A percentile compares a stretch with the other conserved stretches of the same genome.
Evolutionary conservation across 2,329 filamentous ascomycete genomes (phyloP).

Genomic region (Hysterium pulicare): DNA sequence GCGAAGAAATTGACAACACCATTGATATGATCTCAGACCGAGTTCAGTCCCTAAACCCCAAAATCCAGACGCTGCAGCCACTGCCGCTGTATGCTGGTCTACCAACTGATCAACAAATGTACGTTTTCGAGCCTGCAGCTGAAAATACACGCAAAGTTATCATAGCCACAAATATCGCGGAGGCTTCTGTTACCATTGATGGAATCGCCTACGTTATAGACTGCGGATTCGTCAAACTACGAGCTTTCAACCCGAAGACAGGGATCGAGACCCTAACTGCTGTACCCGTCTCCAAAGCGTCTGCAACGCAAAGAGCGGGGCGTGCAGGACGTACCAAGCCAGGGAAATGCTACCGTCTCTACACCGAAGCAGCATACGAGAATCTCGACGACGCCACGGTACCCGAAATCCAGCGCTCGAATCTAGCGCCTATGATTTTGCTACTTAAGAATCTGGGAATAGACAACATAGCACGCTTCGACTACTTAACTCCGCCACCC

Average conservation of each 20-base stretch:
- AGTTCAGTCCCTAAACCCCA: slow-evolving; percentile 59
- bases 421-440: slow-evolving; percentile 81
- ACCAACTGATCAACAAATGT: slow-evolving; percentile 88
- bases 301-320: slow-evolving; percentile 86
- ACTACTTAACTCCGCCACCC: slow-evolving; percentile 82
- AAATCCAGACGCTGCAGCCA: slow-evolving; percentile 60
- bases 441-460: slow-evolving; percentile 94
- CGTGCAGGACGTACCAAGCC: slow-evolving; percentile 84
- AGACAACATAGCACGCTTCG: slow-evolving; percentile 88
- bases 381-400: slow-evolving; percentile 67
- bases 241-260: slow-evolving; percentile 77
- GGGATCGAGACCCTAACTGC: slow-evolving; percentile 85
- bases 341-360: slow-evolving; percentile 92
- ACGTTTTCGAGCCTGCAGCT: slow-evolving; percentile 81
- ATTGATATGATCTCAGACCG: slow-evolving; percentile 77
- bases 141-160: slow-evolving; percentile 86
- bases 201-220: slow-evolving; percentile 91
- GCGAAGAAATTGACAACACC: slow-evolving; percentile 84
- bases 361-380: slow-evolving; percentile 71
- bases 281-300: slow-evolving; percentile 81
- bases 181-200: slow-evolving; percentile 92
- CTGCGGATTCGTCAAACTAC: slow-evolving; percentile 84
- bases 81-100: slow-evolving; percentile 87
- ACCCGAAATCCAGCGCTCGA: slow-evolving; percentile 89
- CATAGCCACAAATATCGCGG: slow-evolving; percentile 91